Base-by-base conservation (phyloP, 805 yeast species). In the Starmerella stigmatis region DNA sequence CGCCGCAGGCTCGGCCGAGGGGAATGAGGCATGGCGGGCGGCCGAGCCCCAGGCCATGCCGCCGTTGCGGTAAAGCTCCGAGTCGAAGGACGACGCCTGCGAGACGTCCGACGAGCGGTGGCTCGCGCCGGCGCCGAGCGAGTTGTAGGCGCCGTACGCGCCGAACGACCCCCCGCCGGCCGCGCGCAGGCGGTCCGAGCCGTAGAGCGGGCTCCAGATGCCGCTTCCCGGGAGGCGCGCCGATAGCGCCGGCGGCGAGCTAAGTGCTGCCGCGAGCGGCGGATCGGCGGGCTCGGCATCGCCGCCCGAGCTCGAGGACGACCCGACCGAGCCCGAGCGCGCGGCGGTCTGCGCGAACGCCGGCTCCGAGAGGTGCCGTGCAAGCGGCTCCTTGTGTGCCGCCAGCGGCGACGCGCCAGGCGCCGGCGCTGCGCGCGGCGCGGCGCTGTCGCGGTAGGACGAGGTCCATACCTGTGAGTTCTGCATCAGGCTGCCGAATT, bases 11-110 rank as follows among this genome's bases (percentile, higher is more conserved):
- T 17, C 45, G 26, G 35, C 29, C 30, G 40, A 47, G 7, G 32
- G 48, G 25, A 44, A 44, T 37, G 46, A 40, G n/a, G 38, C 45
- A 8, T 46, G 31, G 8, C 52, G 47, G 19, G 41, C 47, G 19
- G 56, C 54, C 11, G 57, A 44, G 32, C 56, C 59, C 59, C 59
- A 56, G n/a, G 57, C 59, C 39, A 48, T 47, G 25, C 55, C 55
- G 12, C 59, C 59, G 10, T 22, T 45, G 13, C 52, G 51, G 43
- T 44, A 56, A 8, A 53, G 48, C 31, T 54, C 54, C 7, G 54
- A 48, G 23, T 54, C 56, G 34, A 49, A 43, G n/a, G n/a, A n/a
- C n/a, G 49, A 43, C 17, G 46, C 34, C 31, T 46, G 40, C 19
- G 50, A 36, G 5, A 27, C 38, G n/a, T 34, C 43, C 13, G 49